Evolutionary conservation across 495 filamentous ascomycete species (phyloP).

Genomic region (Penicillium odoratum): DNA sequence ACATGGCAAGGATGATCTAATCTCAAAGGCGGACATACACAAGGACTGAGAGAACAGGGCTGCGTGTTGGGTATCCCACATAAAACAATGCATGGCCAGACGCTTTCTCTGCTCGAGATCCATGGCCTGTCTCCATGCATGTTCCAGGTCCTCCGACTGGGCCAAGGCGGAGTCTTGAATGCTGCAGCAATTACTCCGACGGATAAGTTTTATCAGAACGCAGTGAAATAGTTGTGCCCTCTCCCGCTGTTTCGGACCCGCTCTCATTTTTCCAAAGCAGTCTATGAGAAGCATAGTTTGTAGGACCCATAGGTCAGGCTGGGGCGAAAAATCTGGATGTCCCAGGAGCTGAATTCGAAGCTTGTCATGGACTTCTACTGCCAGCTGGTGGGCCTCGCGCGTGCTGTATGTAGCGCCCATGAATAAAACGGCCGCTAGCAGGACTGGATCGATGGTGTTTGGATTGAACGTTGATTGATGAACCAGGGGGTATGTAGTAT

Average conservation of each 20-base stretch:
- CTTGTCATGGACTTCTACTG: slow-evolving; percentile 51
- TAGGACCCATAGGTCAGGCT: slow-evolving; percentile 53
- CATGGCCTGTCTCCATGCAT: slow-evolving; percentile 48
- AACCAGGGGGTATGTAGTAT: slow-evolving; percentile 54
- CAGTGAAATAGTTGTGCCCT: slow-evolving; percentile 57
- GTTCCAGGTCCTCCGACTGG: slow-evolving; percentile 32
- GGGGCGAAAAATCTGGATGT: slow-evolving; percentile 45
- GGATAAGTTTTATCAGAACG: slow-evolving; percentile 57
- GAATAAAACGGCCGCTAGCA: slow-evolving; percentile 50
- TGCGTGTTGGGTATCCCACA: slow-evolving; percentile 60
- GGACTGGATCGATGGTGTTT: slow-evolving; percentile 41
- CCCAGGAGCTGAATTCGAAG: slow-evolving; percentile 46
- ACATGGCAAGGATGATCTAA: slow-evolving; percentile 50
- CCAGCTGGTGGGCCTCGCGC: slow-evolving; percentile 55
- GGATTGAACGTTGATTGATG: slow-evolving; percentile 54
- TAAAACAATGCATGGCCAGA: slow-evolving; percentile 55
- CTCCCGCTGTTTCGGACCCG: slow-evolving; percentile 56
- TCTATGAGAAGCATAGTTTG: slow-evolving; percentile 60
- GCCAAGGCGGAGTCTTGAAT: slow-evolving; percentile 33
- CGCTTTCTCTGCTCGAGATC: slow-evolving; percentile 56
- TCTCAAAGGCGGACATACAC: slow-evolving; percentile 59
- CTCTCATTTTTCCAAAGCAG: slow-evolving; percentile 57
- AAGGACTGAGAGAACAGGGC: slow-evolving; percentile 58
- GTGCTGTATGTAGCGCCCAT: slow-evolving; percentile 56
- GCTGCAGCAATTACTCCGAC: slow-evolving; percentile 53